Base-by-base conservation (phyloP, 176 grass and related monocot species). In the Carex pumila region DNA sequence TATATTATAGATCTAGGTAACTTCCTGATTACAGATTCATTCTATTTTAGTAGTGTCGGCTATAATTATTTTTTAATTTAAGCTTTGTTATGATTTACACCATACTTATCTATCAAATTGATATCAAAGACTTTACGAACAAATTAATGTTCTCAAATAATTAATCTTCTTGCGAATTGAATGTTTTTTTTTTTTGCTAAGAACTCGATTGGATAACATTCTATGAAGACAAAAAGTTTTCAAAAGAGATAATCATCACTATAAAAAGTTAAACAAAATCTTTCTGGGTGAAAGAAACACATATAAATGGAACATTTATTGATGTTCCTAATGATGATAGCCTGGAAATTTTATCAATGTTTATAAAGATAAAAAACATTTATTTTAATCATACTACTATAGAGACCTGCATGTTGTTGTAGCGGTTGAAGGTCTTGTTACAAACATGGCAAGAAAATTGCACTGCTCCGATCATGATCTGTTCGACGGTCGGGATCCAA, bases 361-460 rank as follows among this genome's bases (percentile, higher is more conserved):
- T 0, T 25, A 25, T 25, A 25, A 25, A 25, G 25, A 25, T 25
- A 25, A 25, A 25, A 25, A 25, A 25, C 25, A 25, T 25, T 25
- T 25, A 25, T 25, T 25, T 25, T 25, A 25, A 74, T 74, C 49
- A 56, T 30, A 49, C 5, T 65, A 82, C 13, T 47, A 54, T 22
- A 47, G 1, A 66, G 53, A 98, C 95, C 95, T 94, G 95, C 92
- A 98, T 90, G 65, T 98, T 98, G 59, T 98, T 98, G 83, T 98
- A 93, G 87, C 95, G 65, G 79, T 92, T 98, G 95, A 98, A 98
- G 71, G 54, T 90, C 73, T 98, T 98, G 83, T 88, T 93, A 19
- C 95, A 98, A 81, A 98, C 92, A 62, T 92, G 89, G 83, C 95
- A 98, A 22, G 90, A 41, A 71, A 94, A 98, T 71, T 94, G 92